phyloP scores from a whole-genome alignment of 768 basidiomycete genomes.

The Naganishia vaughanmartiniae region DNA sequence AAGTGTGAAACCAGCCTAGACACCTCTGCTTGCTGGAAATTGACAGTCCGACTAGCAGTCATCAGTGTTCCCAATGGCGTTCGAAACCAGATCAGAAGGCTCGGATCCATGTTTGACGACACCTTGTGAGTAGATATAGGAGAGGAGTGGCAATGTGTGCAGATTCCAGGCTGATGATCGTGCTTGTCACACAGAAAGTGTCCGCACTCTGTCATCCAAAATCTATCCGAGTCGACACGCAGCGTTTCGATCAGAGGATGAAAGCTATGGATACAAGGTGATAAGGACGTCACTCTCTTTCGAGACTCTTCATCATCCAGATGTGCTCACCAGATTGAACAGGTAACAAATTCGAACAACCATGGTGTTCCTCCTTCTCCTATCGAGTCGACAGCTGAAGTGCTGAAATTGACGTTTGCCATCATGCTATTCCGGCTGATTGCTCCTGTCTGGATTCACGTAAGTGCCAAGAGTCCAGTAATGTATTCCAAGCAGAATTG shows the following conservation, averaged over 20 bases:
- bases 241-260: constrained; percentile 26
- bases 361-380: constrained; percentile 19
- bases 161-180: constrained; percentile 24
- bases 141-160: constrained; percentile 19
- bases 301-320: too few relatives aligned
- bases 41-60: constrained; percentile 14
- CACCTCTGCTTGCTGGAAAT: constrained; percentile 26
- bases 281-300: background rate
- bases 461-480: too few relatives aligned
- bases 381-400: constrained; percentile 10
- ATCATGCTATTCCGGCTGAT: background rate
- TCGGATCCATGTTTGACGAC: constrained; percentile 24
- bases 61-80: constrained; percentile 19
- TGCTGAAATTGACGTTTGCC: constrained; percentile 10
- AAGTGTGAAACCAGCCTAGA: constrained; percentile 23
- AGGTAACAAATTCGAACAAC: constrained; percentile 33
- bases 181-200: constrained; percentile 33
- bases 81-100: constrained; percentile 27
- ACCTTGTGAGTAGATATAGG: constrained; percentile 27
- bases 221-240: constrained; percentile 17
- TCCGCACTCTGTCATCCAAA: constrained; percentile 35
- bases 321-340: constrained; percentile 27
- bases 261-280: background rate
- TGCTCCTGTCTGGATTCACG: background rate
- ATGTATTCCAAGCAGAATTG: too few relatives aligned